These are phyloP conservation scores for Lentinula sp. DNA, from an alignment of 768 basidiomycete species.

Conservation along the genomic window DNA sequence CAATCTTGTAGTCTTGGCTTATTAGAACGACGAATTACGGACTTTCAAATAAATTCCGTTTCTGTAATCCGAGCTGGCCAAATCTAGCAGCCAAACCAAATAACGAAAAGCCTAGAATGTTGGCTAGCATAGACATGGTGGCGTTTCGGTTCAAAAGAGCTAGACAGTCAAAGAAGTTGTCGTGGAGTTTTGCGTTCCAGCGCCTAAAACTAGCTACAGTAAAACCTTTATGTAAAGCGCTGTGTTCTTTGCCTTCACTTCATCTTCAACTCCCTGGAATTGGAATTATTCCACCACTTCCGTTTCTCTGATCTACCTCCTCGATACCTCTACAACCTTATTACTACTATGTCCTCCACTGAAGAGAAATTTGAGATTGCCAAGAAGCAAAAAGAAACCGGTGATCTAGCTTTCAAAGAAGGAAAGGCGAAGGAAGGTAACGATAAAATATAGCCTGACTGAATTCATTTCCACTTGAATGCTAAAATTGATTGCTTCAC, in stretches of 20 bases:
- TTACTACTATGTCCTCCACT: neutral
- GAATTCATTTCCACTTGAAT: conserved; percentile 5
- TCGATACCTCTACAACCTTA: neutral
- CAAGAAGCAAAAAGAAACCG: conserved; percentile 60
- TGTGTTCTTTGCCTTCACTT: neutral
- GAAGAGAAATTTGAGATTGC: conserved; percentile 49
- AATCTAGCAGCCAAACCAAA: conserved; percentile 81
- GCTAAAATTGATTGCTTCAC: neutral
- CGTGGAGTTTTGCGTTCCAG: neutral
- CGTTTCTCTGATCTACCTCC: neutral
- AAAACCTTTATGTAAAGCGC: neutral
- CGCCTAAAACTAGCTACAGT: neutral
- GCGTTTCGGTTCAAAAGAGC: too few relatives aligned
- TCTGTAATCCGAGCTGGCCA: conserved; percentile 85
- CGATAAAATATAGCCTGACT: neutral
- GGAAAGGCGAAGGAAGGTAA: conserved; percentile 58
- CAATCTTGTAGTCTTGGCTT: neutral
- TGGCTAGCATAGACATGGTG: conserved; percentile 59
- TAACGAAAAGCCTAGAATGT: conserved; percentile 69
- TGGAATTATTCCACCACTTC: neutral
- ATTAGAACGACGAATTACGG: conserved; percentile 25
- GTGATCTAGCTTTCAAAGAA: conserved; percentile 62
- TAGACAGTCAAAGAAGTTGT: too few relatives aligned
- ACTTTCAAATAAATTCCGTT: conserved; percentile 76
- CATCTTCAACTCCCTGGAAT: neutral